Base-by-base conservation (phyloP, 2,329 filamentous ascomycete genomes). In the Aspergillus transmontanensis region DNA sequence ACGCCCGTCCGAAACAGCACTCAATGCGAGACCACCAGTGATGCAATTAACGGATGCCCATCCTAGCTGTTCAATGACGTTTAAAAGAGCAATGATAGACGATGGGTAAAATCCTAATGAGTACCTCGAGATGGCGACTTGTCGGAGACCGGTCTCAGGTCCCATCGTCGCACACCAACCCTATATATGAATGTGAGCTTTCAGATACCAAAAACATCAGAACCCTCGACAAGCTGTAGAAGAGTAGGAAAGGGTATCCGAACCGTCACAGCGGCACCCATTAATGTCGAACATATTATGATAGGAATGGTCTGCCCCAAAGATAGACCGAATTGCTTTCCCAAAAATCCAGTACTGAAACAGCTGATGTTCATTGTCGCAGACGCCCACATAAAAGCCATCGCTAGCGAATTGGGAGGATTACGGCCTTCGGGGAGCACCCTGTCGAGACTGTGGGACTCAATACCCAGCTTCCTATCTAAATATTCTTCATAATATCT, bases 311-410 rank as follows among this genome's bases (percentile, higher is more conserved):
- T 74, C 66, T 83, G 80, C 53, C 72, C 72, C 32, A 85, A 70
- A 45, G 78, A 79, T 28, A 85, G 70, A 7, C 82, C 83, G 39
- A 85, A 77, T 64, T 84, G 78, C 74, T 77, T 79, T 9, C 84
- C 83, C 56, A 86, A 71, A 61, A 86, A 84, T 11, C 84, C 84
- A 0, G 82, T 83, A 2, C 82, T 77, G 62, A 85, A 84, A 69
- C 82, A 85, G 43, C 78, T 80, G 30, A 81, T 77, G 69, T 85
- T 85, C 79, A 85, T 81, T 1, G 82, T 84, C 11, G 79, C 80
- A 51, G 78, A 81, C 23, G 83, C 82, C 84, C 84, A 86, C 61
- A 86, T 75, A 62, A 84, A 71, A 12, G 82, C 83, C 83, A 85
- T 86, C 61, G 78, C 77, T 60, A 81, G 70, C 64, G 80, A 79